Evolutionary conservation across 2,329 filamentous ascomycete species (phyloP).

Genomic region (Colletotrichum sp.): DNA sequence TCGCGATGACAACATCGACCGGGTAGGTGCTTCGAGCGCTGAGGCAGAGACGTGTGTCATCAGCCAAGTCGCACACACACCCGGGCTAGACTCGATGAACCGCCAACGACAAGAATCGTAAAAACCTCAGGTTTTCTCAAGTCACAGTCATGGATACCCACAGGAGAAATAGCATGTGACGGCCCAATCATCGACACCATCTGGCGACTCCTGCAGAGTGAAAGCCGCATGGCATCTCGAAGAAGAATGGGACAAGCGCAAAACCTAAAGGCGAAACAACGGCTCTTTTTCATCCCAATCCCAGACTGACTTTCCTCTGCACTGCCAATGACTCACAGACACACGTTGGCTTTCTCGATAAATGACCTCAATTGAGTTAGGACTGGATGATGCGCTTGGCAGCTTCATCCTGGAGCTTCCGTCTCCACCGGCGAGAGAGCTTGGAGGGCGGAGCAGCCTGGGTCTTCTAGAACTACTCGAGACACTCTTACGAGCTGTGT

Average conservation of each 20-base stretch:
- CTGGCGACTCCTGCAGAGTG: neutral
- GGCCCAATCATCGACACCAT: neutral
- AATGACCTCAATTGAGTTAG: neutral
- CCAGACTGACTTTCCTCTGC: neutral
- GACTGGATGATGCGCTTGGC: neutral
- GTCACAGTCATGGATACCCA: accelerated
- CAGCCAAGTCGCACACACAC: neutral
- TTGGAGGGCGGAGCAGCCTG: neutral
- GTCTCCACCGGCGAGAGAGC: neutral
- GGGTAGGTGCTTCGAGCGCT: neutral
- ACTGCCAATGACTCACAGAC: neutral
- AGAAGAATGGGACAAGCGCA: neutral
- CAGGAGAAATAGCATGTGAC: neutral
- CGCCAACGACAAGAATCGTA: neutral
- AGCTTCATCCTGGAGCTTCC: neutral
- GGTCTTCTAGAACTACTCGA: neutral
- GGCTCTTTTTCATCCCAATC: neutral
- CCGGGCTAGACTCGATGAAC: neutral
- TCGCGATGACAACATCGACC: neutral
- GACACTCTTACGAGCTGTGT: neutral
- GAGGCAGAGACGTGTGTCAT: neutral
- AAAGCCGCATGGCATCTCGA: neutral
- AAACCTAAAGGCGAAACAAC: neutral
- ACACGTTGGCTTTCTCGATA: neutral
- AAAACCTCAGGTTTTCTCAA: neutral